phyloP scores from a whole-genome alignment of 768 basidiomycete genomes.

The Pleurotus pulmonarius region DNA sequence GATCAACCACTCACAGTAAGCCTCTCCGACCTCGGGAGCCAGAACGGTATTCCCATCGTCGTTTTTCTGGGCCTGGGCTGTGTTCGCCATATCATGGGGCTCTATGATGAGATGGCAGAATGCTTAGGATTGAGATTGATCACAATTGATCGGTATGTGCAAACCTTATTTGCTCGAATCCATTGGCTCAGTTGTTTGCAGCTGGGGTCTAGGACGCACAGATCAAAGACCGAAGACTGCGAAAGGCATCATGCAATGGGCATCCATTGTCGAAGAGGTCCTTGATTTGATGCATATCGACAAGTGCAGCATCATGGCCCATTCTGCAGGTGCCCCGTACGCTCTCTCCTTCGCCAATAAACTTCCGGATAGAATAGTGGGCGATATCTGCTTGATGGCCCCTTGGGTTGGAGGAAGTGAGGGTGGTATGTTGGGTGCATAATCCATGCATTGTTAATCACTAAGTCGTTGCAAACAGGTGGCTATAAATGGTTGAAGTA shows the following conservation, averaged over 20 bases:
- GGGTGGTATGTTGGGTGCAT: slow-evolving; percentile 54
- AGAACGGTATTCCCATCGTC: slow-evolving; percentile 83
- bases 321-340: slow-evolving; percentile 94
- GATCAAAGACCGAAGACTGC: slow-evolving; percentile 64
- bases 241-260: slow-evolving; percentile 88
- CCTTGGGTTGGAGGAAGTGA: slow-evolving; percentile 96
- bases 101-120: slow-evolving; percentile 96
- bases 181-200: slow-evolving; percentile 24
- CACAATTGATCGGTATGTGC: slow-evolving; percentile 81
- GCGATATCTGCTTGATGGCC: slow-evolving; percentile 84
- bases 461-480: slow-evolving; percentile 31
- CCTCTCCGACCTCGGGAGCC: slow-evolving; percentile 87
- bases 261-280: slow-evolving; percentile 85
- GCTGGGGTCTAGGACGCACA: slow-evolving; percentile 92
- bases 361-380: slow-evolving; percentile 69
- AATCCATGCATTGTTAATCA: not conserved
- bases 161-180: not conserved
- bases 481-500: slow-evolving; percentile 98
- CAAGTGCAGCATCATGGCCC: slow-evolving; percentile 87
- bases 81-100: slow-evolving; percentile 89
- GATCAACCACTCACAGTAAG: slow-evolving; percentile 80
- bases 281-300: slow-evolving; percentile 75
- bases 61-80: slow-evolving; percentile 93
- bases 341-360: slow-evolving; percentile 85
- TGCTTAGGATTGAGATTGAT: slow-evolving; percentile 84